phyloP scores from a whole-genome alignment of 1,139 yeast genomes.

The Suhomyces anneliseae region DNA sequence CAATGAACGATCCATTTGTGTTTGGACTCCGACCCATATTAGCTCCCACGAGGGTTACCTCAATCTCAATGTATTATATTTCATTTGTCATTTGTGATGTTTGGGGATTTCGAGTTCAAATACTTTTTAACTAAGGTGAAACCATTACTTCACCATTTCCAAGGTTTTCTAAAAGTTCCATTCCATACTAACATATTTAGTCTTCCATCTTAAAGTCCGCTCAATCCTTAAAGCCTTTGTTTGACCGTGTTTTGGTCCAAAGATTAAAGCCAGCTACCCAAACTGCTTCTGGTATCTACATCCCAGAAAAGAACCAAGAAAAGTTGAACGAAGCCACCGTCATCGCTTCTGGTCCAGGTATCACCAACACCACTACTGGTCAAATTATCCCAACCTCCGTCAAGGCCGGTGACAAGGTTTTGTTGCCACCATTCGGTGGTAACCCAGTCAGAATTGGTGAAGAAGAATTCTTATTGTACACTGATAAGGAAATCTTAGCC shows the following conservation, averaged over 20 bases:
- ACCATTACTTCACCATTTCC: no score
- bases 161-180: no score
- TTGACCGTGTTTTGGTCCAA: conserved; percentile 95
- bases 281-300: conserved; percentile 92
- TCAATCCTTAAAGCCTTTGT: conserved; percentile 83
- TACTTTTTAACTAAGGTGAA: no score
- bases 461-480: conserved; percentile 70
- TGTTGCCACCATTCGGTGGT: conserved; percentile 91
- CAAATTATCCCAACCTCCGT: conserved; percentile 71
- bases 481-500: conserved; percentile 93
- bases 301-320: conserved; percentile 95
- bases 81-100: no score
- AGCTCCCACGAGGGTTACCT: no score
- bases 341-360: conserved; percentile 83
- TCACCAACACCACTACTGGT: conserved; percentile 62
- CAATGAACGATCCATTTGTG: no score
- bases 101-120: no score
- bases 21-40: no score
- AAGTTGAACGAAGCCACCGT: conserved; percentile 84
- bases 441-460: conserved; percentile 85
- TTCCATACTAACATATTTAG: conserved; percentile 15
- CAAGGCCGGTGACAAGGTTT: conserved; percentile 84
- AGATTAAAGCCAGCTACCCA: conserved; percentile 88
- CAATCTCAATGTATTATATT: no score
- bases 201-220: conserved; percentile 75